Percentiles rank a stretch among this genome's conserved stretches.
Conservation (phyloP, 2,329 filamentous ascomycete genomes). For the Colletotrichum ledebouriae region DNA sequence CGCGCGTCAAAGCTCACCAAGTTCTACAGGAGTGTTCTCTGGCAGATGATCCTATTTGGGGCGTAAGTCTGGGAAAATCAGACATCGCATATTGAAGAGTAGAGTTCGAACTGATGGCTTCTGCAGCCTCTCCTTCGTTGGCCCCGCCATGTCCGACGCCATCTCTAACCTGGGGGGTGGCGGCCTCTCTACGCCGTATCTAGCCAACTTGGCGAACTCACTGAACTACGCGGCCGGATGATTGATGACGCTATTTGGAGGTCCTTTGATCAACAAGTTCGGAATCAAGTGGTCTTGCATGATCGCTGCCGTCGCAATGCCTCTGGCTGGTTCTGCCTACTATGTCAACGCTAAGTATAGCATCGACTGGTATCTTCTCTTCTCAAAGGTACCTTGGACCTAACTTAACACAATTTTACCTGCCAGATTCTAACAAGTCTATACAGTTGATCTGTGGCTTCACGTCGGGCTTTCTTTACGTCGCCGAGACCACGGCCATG, state of each 20-base stretch:
- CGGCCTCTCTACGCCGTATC: conserved; percentile 34
- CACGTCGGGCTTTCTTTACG: conserved; percentile 46
- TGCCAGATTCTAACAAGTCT: not conserved
- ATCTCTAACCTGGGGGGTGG: conserved; percentile 37
- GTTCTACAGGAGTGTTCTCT: conserved; percentile 29
- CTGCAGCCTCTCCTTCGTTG: conserved; percentile 30
- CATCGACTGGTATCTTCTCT: conserved; percentile 50
- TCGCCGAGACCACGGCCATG: conserved; percentile 48
- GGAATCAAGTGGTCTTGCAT: conserved; percentile 55
- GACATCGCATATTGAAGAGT: not conserved
- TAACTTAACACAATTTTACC: fast-evolving
- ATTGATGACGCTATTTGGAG: conserved; percentile 46
- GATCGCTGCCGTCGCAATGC: conserved; percentile 52
- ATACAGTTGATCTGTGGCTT: conserved; percentile 35
- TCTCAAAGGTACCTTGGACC: conserved; percentile 44
- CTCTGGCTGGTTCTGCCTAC: conserved; percentile 52
- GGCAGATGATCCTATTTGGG: conserved; percentile 36
- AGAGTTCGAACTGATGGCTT: not conserved
- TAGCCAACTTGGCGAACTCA: conserved; percentile 31
- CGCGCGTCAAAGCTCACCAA: conserved; percentile 11
- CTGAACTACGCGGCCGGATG: conserved; percentile 31
- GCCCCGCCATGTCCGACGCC: conserved; percentile 36
- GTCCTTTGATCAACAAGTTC: conserved; percentile 55
- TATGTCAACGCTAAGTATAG: conserved; percentile 50
- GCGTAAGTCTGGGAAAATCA: not conserved